Percentiles rank a stretch among this genome's conserved stretches.
Conservation (phyloP, 306 rosid species). For the Begonia masoniana region DNA sequence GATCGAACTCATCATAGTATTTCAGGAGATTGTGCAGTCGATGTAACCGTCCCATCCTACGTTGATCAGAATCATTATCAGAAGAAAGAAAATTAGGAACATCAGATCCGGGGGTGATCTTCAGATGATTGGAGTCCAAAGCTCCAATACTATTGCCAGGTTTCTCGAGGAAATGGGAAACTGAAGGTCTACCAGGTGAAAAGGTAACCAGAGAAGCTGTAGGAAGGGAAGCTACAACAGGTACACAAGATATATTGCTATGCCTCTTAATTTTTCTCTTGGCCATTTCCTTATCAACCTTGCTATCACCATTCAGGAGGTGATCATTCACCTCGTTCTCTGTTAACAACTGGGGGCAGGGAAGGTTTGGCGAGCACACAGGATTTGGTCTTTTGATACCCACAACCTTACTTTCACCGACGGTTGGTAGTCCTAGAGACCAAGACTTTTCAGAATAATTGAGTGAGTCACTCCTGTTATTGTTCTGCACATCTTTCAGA, state of each 20-base stretch:
- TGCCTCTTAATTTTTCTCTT: constrained; percentile 13
- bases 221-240: constrained; percentile 13
- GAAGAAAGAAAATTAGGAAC: constrained; percentile 9
- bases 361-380: constrained; percentile 10
- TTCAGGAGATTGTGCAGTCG: constrained; percentile 19
- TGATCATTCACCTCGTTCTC: constrained; percentile 16
- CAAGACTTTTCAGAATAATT: constrained; percentile 11
- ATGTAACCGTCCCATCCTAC: constrained; percentile 15
- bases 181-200: constrained; percentile 20
- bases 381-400: constrained; percentile 22
- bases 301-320: constrained; percentile 2
- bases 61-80: constrained; percentile 13
- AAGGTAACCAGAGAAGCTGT: constrained; percentile 7
- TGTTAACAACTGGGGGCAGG: constrained; percentile 12
- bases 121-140: constrained; percentile 8
- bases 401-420: constrained; percentile 11
- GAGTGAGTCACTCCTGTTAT: constrained; percentile 8
- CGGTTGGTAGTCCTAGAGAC: constrained; percentile 8
- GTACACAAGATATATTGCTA: constrained; percentile 9
- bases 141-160: constrained; percentile 3
- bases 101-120: constrained; percentile 4
- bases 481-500: constrained; percentile 30
- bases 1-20: constrained; percentile 21
- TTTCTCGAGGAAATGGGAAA: constrained; percentile 14
- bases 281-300: constrained; percentile 11